phyloP scores from a whole-genome alignment of 306 rosid genomes.

The Echinosophora koreensis region DNA sequence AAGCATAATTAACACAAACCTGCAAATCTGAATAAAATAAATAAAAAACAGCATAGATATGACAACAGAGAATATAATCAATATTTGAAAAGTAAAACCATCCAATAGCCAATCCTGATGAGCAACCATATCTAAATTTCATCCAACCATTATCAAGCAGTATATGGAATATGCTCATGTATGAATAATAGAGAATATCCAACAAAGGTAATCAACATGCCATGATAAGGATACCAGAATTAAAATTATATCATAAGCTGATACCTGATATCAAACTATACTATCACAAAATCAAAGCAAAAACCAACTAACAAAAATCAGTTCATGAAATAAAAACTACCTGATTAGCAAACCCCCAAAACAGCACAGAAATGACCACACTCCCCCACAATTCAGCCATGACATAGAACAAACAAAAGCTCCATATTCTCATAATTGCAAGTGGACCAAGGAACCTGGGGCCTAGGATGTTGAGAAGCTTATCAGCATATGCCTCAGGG shows the following conservation, averaged over 20 bases:
- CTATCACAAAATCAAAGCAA: neutral
- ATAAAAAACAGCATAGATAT: neutral
- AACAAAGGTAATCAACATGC: constrained; percentile 28
- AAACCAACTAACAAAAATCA: neutral
- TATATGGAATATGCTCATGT: constrained; percentile 18
- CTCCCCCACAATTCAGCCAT: constrained; percentile 99
- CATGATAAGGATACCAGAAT: constrained; percentile 13
- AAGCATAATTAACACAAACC: neutral
- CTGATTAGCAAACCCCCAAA: constrained; percentile 99
- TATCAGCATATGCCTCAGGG: constrained; percentile 85
- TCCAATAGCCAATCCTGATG: neutral
- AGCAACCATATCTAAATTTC: constrained; percentile 10
- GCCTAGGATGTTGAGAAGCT: constrained; percentile 81
- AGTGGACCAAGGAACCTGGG: constrained; percentile 93
- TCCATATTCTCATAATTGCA: constrained; percentile 94
- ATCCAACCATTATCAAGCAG: constrained; percentile 23
- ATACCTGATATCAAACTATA: constrained; percentile 6
- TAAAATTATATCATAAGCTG: constrained; percentile 4
- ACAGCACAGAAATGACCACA: constrained; percentile 90
- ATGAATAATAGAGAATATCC: neutral
- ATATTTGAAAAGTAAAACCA: constrained; percentile 17
- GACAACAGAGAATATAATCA: neutral
- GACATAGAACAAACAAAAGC: constrained; percentile 95
- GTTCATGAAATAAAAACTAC: constrained; percentile 46
- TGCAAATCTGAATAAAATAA: constrained; percentile 13